Percentiles rank a stretch among this genome's conserved stretches.
These are phyloP conservation scores for Boeremia lycopersici DNA, from an alignment of 2,329 filamentous ascomycete species.

Conservation along the genomic window DNA sequence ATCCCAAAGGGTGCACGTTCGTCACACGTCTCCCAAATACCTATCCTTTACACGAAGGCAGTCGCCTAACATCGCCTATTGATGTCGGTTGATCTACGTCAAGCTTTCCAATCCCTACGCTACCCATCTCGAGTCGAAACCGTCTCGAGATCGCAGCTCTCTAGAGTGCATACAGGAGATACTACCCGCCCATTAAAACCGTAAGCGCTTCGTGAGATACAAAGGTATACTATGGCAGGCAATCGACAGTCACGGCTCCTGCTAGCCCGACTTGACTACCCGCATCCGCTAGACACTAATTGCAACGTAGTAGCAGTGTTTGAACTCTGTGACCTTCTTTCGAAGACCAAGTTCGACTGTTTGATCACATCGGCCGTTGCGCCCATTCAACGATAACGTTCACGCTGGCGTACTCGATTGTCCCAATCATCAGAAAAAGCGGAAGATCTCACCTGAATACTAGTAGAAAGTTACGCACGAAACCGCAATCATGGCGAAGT, in stretches of 20 bases:
- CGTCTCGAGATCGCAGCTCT: slow-evolving; percentile 63
- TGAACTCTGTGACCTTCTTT: slow-evolving; percentile 37
- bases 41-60: slow-evolving; percentile 23
- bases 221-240: slow-evolving; percentile 50
- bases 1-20: slow-evolving; percentile 24
- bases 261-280: slow-evolving; percentile 33
- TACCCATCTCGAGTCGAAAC: slow-evolving; percentile 62
- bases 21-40: slow-evolving; percentile 23
- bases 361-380: slow-evolving; percentile 32
- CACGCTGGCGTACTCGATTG: slow-evolving; percentile 50
- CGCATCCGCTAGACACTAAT: slow-evolving; percentile 42
- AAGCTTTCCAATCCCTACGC: slow-evolving; percentile 59
- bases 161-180: slow-evolving; percentile 62
- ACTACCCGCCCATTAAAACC: slow-evolving; percentile 54
- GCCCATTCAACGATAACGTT: slow-evolving; percentile 34
- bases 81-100: slow-evolving; percentile 66
- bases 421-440: slow-evolving; percentile 52
- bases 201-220: slow-evolving; percentile 27
- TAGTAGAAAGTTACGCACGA: slow-evolving; percentile 46
- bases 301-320: slow-evolving; percentile 40
- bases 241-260: slow-evolving; percentile 42
- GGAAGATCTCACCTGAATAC: slow-evolving; percentile 56
- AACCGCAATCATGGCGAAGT: slow-evolving; percentile 56
- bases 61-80: slow-evolving; percentile 47
- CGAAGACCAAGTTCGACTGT: slow-evolving; percentile 43